Evolutionary conservation across 2,329 filamentous ascomycete species (phyloP), one percentile per base, ranked within the genome.

Genomic region (Venturia pyrina): DNA sequence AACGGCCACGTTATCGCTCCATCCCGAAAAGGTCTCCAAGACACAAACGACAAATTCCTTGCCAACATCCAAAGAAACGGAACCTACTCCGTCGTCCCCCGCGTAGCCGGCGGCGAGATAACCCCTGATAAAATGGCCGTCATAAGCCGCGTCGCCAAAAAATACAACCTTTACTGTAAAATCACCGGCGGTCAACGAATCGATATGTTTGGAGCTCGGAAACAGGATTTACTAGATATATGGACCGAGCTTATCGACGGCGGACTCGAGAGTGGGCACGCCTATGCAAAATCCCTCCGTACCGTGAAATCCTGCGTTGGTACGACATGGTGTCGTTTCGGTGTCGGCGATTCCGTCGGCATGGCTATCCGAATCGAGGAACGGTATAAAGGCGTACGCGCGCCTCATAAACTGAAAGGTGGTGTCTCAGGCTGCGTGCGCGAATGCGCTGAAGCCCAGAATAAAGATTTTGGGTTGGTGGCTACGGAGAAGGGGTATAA

Each of bases 401-500:
- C 84, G n/a, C 92, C 92, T 11, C 92, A 96, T 75, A 96, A 96
- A 80, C 84, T 96, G 74, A 96, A 96, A 76, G 91, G 90, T 0
- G 92, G 90, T 65, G 91, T 96, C 0, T 92, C 89, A 64, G 92
- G 92, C 15, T 96, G 92, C 69, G 90, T 96, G 19, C 83, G 92
- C 65, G 92, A 96, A 77, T 96, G 92, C 70, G 92, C 92, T 0
- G 92, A 96, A 76, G 92, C 92, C 0, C 91, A 96, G 73, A 93
- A 88, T 76, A 96, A 96, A 77, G 92, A 96, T 72, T 96, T 96
- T 70, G 92, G 92, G 21, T 85, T 96, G 60, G 96, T 96, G 66
- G 91, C 92, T 19, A 95, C 91, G 0, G 91, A 96, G 68, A 96
- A 95, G 72, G 92, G 92, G 34, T 96, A 90, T 83, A 96, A 96